Evolutionary conservation across 202 grass and related monocot genomes (phyloP).

Genomic region (Brachypodium distachyon): DNA sequence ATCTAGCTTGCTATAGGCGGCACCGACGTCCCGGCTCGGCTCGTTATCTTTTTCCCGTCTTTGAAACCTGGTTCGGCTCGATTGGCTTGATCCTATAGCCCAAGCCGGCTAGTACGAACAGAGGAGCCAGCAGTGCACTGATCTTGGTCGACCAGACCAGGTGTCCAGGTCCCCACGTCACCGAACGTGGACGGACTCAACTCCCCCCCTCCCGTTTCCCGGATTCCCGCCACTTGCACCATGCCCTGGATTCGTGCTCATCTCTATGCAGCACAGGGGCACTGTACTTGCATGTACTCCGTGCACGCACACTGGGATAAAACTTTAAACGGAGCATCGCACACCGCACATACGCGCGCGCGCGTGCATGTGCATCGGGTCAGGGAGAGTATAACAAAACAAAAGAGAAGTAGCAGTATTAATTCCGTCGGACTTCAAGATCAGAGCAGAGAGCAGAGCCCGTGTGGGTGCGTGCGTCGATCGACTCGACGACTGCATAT

Average conservation of each 20-base stretch:
- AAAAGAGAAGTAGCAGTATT: too few species aligned
- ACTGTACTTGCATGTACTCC: neutral
- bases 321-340: neutral
- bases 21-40: neutral
- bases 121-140: neutral
- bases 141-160: neutral
- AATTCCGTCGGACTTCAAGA: neutral
- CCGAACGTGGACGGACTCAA: neutral
- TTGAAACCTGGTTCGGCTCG: too few species aligned
- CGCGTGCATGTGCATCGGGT: neutral
- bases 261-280: neutral
- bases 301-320: neutral
- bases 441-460: too few species aligned
- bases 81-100: neutral
- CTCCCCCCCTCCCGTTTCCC: neutral
- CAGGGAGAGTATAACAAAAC: neutral
- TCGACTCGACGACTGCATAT: neutral
- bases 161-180: constrained; percentile 8
- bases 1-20: neutral
- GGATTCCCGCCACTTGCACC: neutral
- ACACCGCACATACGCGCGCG: neutral
- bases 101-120: neutral
- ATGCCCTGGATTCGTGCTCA: neutral
- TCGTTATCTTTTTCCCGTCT: too few species aligned
- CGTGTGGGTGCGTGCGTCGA: too few species aligned